Conservation (phyloP, 2,329 filamentous ascomycete genomes). For the Emmonsiellopsis sp. region DNA sequence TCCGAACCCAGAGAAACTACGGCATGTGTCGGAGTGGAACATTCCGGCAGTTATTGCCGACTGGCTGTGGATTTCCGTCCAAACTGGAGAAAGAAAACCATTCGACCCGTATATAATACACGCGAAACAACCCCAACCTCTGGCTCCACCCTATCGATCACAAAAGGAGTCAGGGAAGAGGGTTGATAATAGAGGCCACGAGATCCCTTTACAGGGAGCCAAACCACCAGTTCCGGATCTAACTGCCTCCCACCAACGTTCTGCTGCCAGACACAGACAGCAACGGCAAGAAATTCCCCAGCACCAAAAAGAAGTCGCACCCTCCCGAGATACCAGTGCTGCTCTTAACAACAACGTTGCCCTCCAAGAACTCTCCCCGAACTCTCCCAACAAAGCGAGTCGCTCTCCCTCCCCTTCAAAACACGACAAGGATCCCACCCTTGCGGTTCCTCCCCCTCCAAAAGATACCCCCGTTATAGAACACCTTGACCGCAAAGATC, state of each 20-base stretch:
- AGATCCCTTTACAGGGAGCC: too few species aligned
- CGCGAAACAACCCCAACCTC: conserved; percentile 17
- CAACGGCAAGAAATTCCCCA: neutral
- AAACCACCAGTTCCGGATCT: too few species aligned
- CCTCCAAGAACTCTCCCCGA: conserved; percentile 12
- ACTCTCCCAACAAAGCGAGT: conserved; percentile 12
- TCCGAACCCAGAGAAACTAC: conserved; percentile 59
- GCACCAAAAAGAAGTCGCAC: neutral
- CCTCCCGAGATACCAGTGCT: neutral
- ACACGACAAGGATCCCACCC: conserved; percentile 1
- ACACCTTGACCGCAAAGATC: neutral
- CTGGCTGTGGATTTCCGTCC: conserved; percentile 81
- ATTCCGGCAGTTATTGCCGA: conserved; percentile 72
- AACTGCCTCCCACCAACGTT: too few species aligned
- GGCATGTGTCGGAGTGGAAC: conserved; percentile 62
- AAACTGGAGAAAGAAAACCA: conserved; percentile 39
- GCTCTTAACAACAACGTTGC: neutral
- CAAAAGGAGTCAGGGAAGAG: neutral
- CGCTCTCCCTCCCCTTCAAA: conserved; percentile 17
- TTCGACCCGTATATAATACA: conserved; percentile 39
- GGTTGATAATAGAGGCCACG: neutral
- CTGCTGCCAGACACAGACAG: too few species aligned
- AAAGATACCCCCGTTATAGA: neutral
- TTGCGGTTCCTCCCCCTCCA: neutral
- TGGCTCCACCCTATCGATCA: conserved; percentile 2